These are phyloP conservation scores for Phytophthora nicotianae DNA, from an alignment of 352 stramenopile species.

Conservation along the genomic window DNA sequence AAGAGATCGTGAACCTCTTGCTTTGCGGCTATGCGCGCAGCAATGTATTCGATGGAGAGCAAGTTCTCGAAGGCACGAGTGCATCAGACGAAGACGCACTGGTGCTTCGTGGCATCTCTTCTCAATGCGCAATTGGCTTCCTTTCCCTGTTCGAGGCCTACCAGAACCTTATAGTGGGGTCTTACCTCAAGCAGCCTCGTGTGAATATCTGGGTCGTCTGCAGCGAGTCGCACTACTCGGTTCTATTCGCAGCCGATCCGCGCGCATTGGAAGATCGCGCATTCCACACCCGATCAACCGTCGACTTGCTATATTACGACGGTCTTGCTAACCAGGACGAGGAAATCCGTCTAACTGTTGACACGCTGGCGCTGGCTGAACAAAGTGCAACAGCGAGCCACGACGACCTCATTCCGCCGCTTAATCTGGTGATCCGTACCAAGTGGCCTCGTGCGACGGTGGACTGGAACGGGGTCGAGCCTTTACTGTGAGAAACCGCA, in stretches of 20 bases:
- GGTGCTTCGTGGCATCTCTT: constrained; percentile 73
- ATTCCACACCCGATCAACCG: constrained; percentile 32
- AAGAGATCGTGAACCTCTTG: constrained; percentile 98
- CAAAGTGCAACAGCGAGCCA: constrained; percentile 38
- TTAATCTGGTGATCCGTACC: constrained; percentile 91
- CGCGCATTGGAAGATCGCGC: constrained; percentile 30
- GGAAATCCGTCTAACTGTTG: constrained; percentile 70
- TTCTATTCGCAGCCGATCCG: constrained; percentile 69
- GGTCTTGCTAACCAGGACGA: constrained; percentile 89
- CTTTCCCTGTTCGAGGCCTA: constrained; percentile 93
- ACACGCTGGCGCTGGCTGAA: constrained; percentile 34
- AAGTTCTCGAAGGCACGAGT: constrained; percentile 65
- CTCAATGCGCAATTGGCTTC: constrained; percentile 75
- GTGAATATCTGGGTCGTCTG: constrained; percentile 92
- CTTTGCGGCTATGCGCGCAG: constrained; percentile 91
- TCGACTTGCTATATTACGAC: constrained; percentile 92
- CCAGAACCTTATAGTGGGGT: constrained; percentile 87
- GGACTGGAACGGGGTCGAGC: constrained; percentile 90
- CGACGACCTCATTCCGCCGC: constrained; percentile 79
- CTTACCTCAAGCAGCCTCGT: constrained; percentile 72
- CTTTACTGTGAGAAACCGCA: constrained; percentile 63
- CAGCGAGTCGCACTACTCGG: constrained; percentile 93
- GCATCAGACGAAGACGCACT: constrained; percentile 65
- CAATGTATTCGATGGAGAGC: constrained; percentile 95
- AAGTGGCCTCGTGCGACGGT: constrained; percentile 81